Evolutionary conservation across 768 basidiomycete genomes (phyloP), one percentile per base, ranked within the genome.

Genomic region (Trametes sanguinea): DNA sequence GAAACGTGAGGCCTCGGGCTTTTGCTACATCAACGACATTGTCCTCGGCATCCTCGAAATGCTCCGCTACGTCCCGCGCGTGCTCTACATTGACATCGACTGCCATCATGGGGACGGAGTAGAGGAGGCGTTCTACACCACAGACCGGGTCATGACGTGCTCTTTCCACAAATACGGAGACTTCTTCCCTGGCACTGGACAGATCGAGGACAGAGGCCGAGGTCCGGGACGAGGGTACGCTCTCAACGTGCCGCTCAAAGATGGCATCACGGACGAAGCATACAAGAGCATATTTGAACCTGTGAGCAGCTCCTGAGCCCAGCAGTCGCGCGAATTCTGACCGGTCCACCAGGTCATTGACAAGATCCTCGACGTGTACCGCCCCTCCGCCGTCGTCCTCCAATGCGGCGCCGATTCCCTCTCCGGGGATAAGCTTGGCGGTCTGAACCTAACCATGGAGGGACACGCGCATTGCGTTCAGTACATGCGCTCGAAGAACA

Each of bases 1-100:
- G 78, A 98, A 98, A 74, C 85, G 92, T 57, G 97, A 98, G 77
- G 97, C 96, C 0, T 92, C 91, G 6, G 97, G 97, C 13, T 99
- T 99, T 76, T 99, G 97, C 80, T 99, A 98, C 79, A 89, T 98
- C 76, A 99, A 99, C 74, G 92, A 95, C 74, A 99, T 98, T 72
- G 95, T 97, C 0, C 87, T 98, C 29, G 90, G 87, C 46, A 96
- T 97, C 42, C 82, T 99, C 51, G 96, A 97, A 74, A 86, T 99
- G 7, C 78, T 96, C n/a, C 85, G 95, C 66, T 85, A 80, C 57
- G 86, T 86, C 70, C 82, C 92, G 2, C 88, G 97, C 55, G 96
- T 99, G 14, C 78, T 99, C 33, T 98, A 99, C 73, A 89, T 99
- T 74, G 96, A 99, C 76, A 95, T 98, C 61, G 97, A 98, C 75